Conservation (phyloP, 176 grass and related monocot species). For the Chrysopogon serrulatus region DNA sequence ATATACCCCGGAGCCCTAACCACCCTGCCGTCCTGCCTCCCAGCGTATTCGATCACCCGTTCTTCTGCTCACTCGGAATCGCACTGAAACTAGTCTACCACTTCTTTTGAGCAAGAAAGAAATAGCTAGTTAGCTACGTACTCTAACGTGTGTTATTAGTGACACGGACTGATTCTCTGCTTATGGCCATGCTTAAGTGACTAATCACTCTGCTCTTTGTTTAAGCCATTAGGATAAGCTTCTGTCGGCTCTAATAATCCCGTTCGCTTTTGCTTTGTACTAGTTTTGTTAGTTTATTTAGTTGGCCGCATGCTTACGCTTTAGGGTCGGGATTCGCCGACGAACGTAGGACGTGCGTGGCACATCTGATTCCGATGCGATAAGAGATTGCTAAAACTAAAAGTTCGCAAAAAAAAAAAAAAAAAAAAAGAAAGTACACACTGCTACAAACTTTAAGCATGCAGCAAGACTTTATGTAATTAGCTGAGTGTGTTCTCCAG, state of each 20-base stretch:
- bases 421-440: neutral
- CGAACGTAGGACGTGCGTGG: neutral
- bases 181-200: neutral
- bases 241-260: neutral
- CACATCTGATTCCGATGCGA: conserved; percentile 22
- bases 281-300: neutral
- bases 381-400: neutral
- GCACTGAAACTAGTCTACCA: neutral
- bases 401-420: neutral
- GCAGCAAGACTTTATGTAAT: neutral
- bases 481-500: neutral
- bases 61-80: neutral
- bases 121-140: too few species aligned
- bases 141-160: neutral
- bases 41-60: neutral
- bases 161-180: conserved; percentile 1
- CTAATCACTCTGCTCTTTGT: neutral
- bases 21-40: neutral
- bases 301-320: neutral
- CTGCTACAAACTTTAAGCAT: neutral
- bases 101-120: neutral
- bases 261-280: neutral
- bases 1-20: neutral
- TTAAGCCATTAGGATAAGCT: conserved; percentile 16
- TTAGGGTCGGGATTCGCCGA: neutral